A percentile compares a stretch with the other conserved stretches of the same genome.
Evolutionary conservation across 768 basidiomycete species (phyloP).

Genomic region (Solioccasus polychromus): DNA sequence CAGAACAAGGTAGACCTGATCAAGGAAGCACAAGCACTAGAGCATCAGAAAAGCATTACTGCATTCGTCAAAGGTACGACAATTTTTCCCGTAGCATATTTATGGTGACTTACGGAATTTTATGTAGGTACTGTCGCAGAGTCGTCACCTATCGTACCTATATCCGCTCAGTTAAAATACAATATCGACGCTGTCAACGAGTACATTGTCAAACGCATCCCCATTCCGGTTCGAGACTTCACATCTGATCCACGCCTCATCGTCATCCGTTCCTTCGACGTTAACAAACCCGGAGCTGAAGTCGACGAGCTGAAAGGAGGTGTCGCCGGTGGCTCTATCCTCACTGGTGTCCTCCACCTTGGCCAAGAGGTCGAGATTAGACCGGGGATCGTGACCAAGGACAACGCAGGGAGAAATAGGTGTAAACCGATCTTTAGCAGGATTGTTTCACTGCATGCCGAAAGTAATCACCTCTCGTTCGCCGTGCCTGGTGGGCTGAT

Average conservation of each 20-base stretch:
- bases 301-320: constrained; percentile 97
- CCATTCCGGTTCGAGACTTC: constrained; percentile 93
- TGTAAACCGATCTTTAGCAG: constrained; percentile 92
- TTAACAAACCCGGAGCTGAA: constrained; percentile 98
- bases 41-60: constrained; percentile 94
- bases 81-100: neutral
- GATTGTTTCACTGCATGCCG: constrained; percentile 91
- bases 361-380: constrained; percentile 96
- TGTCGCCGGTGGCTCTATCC: constrained; percentile 95
- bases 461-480: constrained; percentile 90
- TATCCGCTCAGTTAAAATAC: constrained; percentile 97
- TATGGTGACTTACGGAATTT: neutral
- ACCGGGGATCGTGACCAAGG: constrained; percentile 96
- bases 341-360: constrained; percentile 85
- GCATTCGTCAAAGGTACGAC: constrained; percentile 89
- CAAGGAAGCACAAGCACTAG: constrained; percentile 89
- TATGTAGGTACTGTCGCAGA: constrained; percentile 91
- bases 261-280: constrained; percentile 98
- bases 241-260: constrained; percentile 88
- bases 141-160: constrained; percentile 96
- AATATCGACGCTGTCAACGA: constrained; percentile 99
- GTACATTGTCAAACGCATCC: constrained; percentile 95
- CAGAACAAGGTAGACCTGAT: constrained; percentile 99
- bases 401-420: constrained; percentile 80
- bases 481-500: constrained; percentile 98